These are phyloP conservation scores for Chaetomiaceae sp. DNA, from an alignment of 2,329 filamentous ascomycete species.

Conservation along the genomic window DNA sequence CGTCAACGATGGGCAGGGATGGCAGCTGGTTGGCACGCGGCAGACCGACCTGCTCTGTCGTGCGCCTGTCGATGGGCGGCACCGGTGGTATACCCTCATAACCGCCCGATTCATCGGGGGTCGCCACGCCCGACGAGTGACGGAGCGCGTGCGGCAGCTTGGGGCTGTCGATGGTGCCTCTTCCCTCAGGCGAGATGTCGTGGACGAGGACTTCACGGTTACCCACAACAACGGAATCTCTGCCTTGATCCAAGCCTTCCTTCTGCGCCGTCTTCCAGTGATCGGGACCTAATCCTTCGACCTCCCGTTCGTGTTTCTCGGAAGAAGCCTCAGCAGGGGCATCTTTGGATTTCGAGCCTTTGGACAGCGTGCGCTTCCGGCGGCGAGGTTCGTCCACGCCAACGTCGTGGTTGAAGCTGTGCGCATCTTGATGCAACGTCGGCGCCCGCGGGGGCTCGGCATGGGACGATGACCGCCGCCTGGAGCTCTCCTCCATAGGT, in stretches of 20 bases:
- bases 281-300: slow-evolving; percentile 72
- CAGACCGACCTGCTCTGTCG: slow-evolving; percentile 62
- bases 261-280: slow-evolving; percentile 62
- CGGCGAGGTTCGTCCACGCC: slow-evolving; percentile 49
- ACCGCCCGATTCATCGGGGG: slow-evolving; percentile 31
- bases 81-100: slow-evolving; percentile 53
- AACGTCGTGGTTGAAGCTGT: slow-evolving; percentile 71
- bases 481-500: slow-evolving; percentile 18
- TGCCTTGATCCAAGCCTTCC: slow-evolving; percentile 54
- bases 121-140: slow-evolving; percentile 27
- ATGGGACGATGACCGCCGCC: slow-evolving; percentile 9
- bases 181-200: slow-evolving; percentile 57
- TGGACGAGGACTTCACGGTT: slow-evolving; percentile 67
- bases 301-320: slow-evolving; percentile 61
- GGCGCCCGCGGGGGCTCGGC: slow-evolving; percentile 9
- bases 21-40: slow-evolving; percentile 64
- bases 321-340: slow-evolving; percentile 52
- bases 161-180: slow-evolving; percentile 49
- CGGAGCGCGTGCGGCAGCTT: slow-evolving; percentile 30
- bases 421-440: neutral
- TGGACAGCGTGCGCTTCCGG: slow-evolving; percentile 31
- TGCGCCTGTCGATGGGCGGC: slow-evolving; percentile 51
- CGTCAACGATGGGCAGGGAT: slow-evolving; percentile 62
- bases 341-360: slow-evolving; percentile 18
- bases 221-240: slow-evolving; percentile 64